phyloP scores from a whole-genome alignment of 805 yeast species.

The Candida berthetii region DNA sequence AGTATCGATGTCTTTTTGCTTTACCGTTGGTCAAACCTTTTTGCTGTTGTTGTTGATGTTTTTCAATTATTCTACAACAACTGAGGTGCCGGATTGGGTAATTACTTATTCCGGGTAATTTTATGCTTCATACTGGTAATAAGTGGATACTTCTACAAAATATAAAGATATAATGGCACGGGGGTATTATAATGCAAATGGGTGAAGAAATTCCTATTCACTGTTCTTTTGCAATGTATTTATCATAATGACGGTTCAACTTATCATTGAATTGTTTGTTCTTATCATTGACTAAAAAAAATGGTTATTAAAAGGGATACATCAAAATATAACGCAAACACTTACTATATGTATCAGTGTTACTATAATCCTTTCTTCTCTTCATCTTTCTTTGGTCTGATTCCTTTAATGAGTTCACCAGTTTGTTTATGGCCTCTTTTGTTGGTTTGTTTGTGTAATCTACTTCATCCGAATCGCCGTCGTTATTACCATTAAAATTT shows the following conservation, averaged over 20 bases:
- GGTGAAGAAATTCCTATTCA: neutral
- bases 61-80: neutral
- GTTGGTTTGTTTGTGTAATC: constrained; percentile 31
- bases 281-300: constrained; percentile 50
- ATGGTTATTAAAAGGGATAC: too few relatives aligned
- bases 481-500: constrained; percentile 11
- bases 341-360: constrained; percentile 26
- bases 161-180: neutral
- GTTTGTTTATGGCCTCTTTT: constrained; percentile 21
- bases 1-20: too few relatives aligned
- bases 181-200: too few relatives aligned
- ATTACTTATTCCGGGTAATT: neutral
- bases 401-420: constrained; percentile 21
- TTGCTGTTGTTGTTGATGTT: neutral
- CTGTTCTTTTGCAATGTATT: constrained; percentile 19
- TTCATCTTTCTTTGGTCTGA: constrained; percentile 25
- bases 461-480: constrained; percentile 9
- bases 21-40: too few relatives aligned
- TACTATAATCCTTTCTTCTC: constrained; percentile 31
- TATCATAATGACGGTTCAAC: constrained; percentile 50
- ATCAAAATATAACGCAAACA: neutral
- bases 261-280: constrained; percentile 72
- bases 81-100: too few relatives aligned
- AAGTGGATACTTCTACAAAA: too few relatives aligned
- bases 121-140: too few relatives aligned